phyloP scores from a whole-genome alignment of 805 yeast genomes.

The Candida golubevii region DNA sequence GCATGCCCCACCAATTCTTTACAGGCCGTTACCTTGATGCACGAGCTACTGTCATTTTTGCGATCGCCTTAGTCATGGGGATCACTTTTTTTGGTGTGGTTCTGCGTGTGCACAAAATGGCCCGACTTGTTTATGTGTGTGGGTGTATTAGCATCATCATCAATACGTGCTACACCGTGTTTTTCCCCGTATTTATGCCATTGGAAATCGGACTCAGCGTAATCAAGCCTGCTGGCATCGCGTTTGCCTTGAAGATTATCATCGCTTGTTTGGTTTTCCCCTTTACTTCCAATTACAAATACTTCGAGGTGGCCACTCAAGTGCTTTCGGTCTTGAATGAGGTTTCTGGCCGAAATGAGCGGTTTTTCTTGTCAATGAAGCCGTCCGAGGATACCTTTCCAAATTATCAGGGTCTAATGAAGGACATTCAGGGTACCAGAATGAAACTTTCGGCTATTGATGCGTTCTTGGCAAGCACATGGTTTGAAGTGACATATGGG shows the following conservation, averaged over 20 bases:
- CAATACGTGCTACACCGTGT: slow-evolving; percentile 22
- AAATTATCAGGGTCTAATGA: slow-evolving; percentile 19
- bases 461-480: slow-evolving; percentile 16
- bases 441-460: slow-evolving; percentile 19
- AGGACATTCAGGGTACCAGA: slow-evolving; percentile 19
- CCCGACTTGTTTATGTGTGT: slow-evolving; percentile 18
- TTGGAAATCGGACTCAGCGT: slow-evolving; percentile 16
- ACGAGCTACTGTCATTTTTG: slow-evolving; percentile 20
- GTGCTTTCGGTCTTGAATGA: slow-evolving; percentile 14
- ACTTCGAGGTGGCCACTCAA: slow-evolving; percentile 17
- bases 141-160: slow-evolving; percentile 22
- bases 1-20: slow-evolving; percentile 20
- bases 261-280: slow-evolving; percentile 24
- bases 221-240: slow-evolving; percentile 24
- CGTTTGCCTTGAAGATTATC: slow-evolving; percentile 20
- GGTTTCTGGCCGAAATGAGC: slow-evolving; percentile 18
- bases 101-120: slow-evolving; percentile 17
- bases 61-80: slow-evolving; percentile 22
- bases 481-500: slow-evolving; percentile 25
- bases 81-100: slow-evolving; percentile 22
- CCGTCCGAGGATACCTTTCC: slow-evolving; percentile 25
- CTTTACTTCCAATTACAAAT: slow-evolving; percentile 22
- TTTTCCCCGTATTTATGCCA: slow-evolving; percentile 27
- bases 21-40: slow-evolving; percentile 26
- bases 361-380: slow-evolving; percentile 23